Conservation (phyloP, 2,329 filamentous ascomycete genomes). For the Claviceps sp. region DNA sequence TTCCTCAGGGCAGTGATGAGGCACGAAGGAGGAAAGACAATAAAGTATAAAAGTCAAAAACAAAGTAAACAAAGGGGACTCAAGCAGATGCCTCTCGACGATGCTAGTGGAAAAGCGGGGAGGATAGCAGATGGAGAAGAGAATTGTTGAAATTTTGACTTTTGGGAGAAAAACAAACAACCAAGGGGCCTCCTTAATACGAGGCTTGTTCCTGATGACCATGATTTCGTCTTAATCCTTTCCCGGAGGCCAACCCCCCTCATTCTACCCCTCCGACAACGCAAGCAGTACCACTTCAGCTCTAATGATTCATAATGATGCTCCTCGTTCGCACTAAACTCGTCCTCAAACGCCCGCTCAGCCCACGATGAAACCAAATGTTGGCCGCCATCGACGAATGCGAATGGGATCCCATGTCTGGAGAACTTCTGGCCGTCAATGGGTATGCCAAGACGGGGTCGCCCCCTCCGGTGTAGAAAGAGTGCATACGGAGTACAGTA, state of each 20-base stretch:
- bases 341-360: background rate
- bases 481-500: too few species aligned
- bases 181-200: background rate
- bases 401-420: too few species aligned
- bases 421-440: too few species aligned
- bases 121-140: background rate
- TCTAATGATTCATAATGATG: constrained; percentile 1
- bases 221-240: too few species aligned
- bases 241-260: too few species aligned
- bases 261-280: background rate
- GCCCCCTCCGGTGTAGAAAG: too few species aligned
- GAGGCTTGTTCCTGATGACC: background rate
- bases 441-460: too few species aligned
- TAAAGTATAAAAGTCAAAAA: background rate
- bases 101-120: background rate
- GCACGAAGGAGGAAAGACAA: background rate
- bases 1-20: background rate
- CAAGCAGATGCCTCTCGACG: background rate
- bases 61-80: background rate
- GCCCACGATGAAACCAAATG: background rate
- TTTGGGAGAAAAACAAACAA: background rate
- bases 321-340: background rate
- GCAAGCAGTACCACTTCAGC: background rate
- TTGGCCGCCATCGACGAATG: background rate
- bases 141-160: background rate